phyloP scores from a whole-genome alignment of 441 rosid genomes.

The Euphorbia corollata region DNA sequence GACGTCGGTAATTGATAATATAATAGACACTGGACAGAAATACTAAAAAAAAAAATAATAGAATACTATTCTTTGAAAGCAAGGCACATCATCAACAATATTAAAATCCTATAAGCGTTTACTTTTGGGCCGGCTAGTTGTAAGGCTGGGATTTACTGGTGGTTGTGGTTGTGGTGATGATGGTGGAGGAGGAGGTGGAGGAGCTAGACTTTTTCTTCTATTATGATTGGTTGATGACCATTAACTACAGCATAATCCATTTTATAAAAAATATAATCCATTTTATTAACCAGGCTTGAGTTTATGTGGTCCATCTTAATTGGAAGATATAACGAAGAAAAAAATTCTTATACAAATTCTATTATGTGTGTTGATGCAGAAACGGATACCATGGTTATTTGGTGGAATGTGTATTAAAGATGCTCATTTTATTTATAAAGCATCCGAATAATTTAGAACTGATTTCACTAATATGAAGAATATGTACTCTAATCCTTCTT shows the following conservation, averaged over 20 bases:
- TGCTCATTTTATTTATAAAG: background rate
- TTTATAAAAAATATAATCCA: background rate
- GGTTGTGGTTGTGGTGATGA: background rate
- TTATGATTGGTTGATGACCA: slow-evolving; percentile 18
- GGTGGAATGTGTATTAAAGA: no score
- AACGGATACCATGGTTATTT: no score
- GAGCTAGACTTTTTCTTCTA: slow-evolving; percentile 9
- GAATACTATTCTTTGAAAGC: background rate
- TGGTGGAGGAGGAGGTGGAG: background rate
- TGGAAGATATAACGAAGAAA: background rate
- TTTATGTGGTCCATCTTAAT: background rate
- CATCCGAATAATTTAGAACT: background rate
- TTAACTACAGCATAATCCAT: slow-evolving; percentile 1
- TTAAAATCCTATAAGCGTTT: slow-evolving; percentile 9
- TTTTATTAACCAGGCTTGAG: background rate
- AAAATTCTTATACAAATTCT: no score
- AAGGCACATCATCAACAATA: background rate
- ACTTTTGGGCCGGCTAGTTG: slow-evolving; percentile 17
- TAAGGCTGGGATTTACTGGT: slow-evolving; percentile 8
- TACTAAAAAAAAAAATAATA: background rate
- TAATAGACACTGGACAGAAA: slow-evolving; percentile 1
- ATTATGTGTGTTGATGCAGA: no score
- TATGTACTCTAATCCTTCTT: background rate
- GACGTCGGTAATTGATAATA: slow-evolving; percentile 10
- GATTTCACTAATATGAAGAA: background rate